phyloP scores from a whole-genome alignment of 805 yeast genomes.

The Wickerhamomyces rabaulensis region DNA sequence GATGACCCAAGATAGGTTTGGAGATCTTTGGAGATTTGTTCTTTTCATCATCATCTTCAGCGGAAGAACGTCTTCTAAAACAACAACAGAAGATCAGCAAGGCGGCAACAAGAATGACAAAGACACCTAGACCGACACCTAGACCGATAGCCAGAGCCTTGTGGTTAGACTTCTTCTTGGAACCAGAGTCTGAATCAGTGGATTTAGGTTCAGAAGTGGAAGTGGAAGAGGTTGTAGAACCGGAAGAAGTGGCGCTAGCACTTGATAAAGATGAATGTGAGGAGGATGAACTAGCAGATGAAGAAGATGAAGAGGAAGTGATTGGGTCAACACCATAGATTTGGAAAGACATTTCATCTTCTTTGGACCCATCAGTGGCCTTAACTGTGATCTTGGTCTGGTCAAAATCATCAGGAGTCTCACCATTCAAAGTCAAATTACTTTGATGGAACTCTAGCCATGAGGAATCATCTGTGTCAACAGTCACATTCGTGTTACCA shows the following conservation, averaged over 20 bases:
- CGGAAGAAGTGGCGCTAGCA: constrained; percentile 24
- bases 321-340: constrained; percentile 44
- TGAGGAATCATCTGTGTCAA: constrained; percentile 31
- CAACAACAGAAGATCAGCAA: constrained; percentile 52
- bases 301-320: constrained; percentile 9
- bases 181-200: constrained; percentile 12
- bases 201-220: constrained; percentile 2
- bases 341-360: constrained; percentile 40
- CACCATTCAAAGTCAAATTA: constrained; percentile 67
- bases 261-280: constrained; percentile 26
- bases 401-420: constrained; percentile 49
- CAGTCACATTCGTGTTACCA: constrained; percentile 42
- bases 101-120: constrained; percentile 43
- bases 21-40: constrained; percentile 30
- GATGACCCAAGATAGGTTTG: constrained; percentile 32
- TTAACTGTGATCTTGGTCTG: constrained; percentile 33
- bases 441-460: constrained; percentile 66
- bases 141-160: constrained; percentile 80
- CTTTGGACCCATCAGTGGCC: constrained; percentile 31
- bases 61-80: constrained; percentile 37
- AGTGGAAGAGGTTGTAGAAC: constrained; percentile 6
- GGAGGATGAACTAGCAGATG: constrained; percentile 23
- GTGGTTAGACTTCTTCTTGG: constrained; percentile 23
- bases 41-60: constrained; percentile 26
- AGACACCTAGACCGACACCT: constrained; percentile 78